These are phyloP conservation scores for Fraxinus americana DNA, from an alignment of 257 asterid genomes.

Conservation along the genomic window DNA sequence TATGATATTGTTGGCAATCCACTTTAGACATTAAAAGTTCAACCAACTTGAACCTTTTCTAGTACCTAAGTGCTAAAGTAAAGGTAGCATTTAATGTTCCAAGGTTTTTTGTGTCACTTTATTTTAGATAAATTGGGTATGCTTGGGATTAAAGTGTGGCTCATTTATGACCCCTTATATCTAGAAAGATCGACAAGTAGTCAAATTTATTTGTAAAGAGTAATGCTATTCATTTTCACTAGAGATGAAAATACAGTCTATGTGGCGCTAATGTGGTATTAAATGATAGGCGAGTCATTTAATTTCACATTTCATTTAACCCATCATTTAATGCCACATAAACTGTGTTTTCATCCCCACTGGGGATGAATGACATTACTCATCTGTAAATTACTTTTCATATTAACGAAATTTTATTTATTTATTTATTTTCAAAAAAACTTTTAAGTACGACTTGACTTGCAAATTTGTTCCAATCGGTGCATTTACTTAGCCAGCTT, in stretches of 20 bases:
- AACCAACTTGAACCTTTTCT: background rate
- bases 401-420: too few relatives aligned
- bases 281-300: too few relatives aligned
- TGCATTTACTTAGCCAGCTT: background rate
- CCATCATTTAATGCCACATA: too few relatives aligned
- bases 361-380: too few relatives aligned
- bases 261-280: too few relatives aligned
- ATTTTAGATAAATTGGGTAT: background rate
- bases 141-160: background rate
- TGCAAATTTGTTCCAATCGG: too few relatives aligned
- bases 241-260: too few relatives aligned
- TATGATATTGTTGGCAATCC: background rate
- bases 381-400: background rate
- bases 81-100: background rate
- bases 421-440: too few relatives aligned
- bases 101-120: background rate
- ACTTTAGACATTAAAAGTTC: background rate
- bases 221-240: too few relatives aligned
- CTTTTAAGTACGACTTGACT: background rate
- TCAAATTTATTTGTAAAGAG: background rate
- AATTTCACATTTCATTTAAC: too few relatives aligned
- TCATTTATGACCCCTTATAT: background rate
- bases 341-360: too few relatives aligned
- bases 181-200: background rate
- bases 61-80: background rate